A percentile compares a stretch with the other conserved stretches of the same genome.
Conservation (phyloP, 148 eudicot species). For the Arbutus unedo region DNA sequence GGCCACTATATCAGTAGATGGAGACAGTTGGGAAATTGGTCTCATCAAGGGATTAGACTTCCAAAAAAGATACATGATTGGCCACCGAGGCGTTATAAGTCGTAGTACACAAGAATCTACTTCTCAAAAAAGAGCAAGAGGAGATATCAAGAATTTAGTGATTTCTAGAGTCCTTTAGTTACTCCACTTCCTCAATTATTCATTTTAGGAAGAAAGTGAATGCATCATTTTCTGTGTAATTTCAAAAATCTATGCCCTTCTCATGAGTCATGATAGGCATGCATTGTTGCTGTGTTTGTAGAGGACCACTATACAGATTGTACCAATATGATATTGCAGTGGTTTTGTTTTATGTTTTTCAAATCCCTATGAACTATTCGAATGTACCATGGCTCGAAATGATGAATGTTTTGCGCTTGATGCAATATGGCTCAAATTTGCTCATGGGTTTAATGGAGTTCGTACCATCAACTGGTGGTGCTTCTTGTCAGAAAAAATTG, state of each 20-base stretch:
- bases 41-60: neutral
- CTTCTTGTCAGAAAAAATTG: neutral
- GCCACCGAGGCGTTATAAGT: neutral
- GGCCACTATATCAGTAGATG: neutral
- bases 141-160: neutral
- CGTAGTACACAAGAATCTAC: neutral
- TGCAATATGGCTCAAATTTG: neutral
- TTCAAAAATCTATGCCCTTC: neutral
- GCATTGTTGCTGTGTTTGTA: neutral
- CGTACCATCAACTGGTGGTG: slow-evolving; percentile 1
- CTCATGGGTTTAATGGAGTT: neutral
- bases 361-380: neutral
- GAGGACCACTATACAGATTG: neutral
- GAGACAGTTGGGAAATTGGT: neutral
- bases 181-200: neutral
- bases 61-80: neutral
- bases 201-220: neutral
- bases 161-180: slow-evolving; percentile 9
- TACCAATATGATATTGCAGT: neutral
- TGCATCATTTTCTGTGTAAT: neutral
- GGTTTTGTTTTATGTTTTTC: neutral
- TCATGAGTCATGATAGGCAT: too few relatives aligned
- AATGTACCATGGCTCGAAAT: neutral
- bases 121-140: neutral
- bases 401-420: neutral